Evolutionary conservation across 1,284 basidiomycete species (phyloP).

Genomic region (Apiotrichum montevideense): DNA sequence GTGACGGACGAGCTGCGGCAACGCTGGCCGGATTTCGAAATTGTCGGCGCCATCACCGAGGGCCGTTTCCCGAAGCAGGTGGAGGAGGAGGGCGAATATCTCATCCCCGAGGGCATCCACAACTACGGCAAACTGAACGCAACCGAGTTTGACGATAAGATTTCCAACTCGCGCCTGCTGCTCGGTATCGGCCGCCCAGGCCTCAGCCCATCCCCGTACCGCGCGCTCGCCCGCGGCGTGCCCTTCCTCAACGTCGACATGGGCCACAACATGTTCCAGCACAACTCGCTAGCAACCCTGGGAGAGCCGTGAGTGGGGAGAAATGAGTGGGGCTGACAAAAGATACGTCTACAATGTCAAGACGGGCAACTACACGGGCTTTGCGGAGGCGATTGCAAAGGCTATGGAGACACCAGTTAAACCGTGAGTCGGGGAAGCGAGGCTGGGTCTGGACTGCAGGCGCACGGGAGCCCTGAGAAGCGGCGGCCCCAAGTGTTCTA

Average conservation of each 20-base stretch:
- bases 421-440: slow-evolving; percentile 3
- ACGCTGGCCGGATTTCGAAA: slow-evolving; percentile 17
- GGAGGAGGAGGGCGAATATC: slow-evolving; percentile 1
- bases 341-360: slow-evolving; percentile 20
- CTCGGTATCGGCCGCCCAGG: slow-evolving; percentile 23
- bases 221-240: slow-evolving; percentile 5
- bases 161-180: slow-evolving; percentile 11
- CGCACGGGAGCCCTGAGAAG: too few species aligned
- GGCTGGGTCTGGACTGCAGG: too few species aligned
- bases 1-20: slow-evolving; percentile 10
- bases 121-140: slow-evolving; percentile 18
- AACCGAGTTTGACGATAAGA: slow-evolving; percentile 4
- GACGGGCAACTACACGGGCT: slow-evolving; percentile 16
- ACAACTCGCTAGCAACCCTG: background rate
- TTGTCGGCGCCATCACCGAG: slow-evolving; percentile 17
- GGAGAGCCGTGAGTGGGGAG: background rate
- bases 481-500: too few species aligned
- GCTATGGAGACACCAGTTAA: slow-evolving; percentile 16
- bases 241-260: slow-evolving; percentile 1
- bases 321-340: too few species aligned
- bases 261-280: background rate
- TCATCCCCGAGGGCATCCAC: slow-evolving; percentile 13
- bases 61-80: slow-evolving; percentile 3
- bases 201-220: slow-evolving; percentile 19
- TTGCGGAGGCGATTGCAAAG: slow-evolving; percentile 14